Base-by-base conservation (phyloP, 129 eudicot genomes). In the Smallanthus sonchifolius region DNA sequence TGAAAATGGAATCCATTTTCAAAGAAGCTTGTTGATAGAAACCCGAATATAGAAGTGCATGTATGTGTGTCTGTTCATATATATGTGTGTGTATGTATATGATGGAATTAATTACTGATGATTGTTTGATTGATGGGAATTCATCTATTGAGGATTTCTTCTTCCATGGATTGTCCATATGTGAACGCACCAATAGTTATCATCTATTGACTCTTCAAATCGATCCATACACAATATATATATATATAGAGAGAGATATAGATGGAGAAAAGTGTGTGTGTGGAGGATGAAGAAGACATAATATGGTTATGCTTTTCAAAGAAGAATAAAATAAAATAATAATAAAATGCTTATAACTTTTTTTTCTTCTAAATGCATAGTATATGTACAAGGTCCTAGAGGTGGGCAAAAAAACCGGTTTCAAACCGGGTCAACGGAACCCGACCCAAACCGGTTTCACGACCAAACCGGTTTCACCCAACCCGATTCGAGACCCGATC, bases 1-100 rank as follows among this genome's bases (percentile, higher is more conserved):
- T 60, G 84, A 94, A 94, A 51, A 94, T 86, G 71, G 88, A 79
- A 54, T 86, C 90, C 99, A 94, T 94, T 52, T 57, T 19, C 64
- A 40, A 38, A 36, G 10, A 65, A 44, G 49, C 17, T 8, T 10
- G 19, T 42, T 38, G 30, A 74, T 40, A n/a, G 34, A 82, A 49
- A 19, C 64, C 73, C 69, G 36, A 15, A 59, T 30, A 30, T 36
- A 42, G 9, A 42, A 42, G 45, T 42, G 47, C n/a, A n/a, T n/a
- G n/a, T n/a, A n/a, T n/a, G n/a, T n/a, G n/a, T n/a, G n/a, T n/a
- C n/a, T n/a, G n/a, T n/a, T n/a, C n/a, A n/a, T n/a, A n/a, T n/a
- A n/a, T n/a, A n/a, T n/a, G n/a, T n/a, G n/a, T n/a, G n/a, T n/a
- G n/a, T n/a, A n/a, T n/a, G n/a, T 6, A 71, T 0, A 40, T 7